Evolutionary conservation across 768 basidiomycete species (phyloP).

Genomic region (Pleurotus salmoneostramineus): DNA sequence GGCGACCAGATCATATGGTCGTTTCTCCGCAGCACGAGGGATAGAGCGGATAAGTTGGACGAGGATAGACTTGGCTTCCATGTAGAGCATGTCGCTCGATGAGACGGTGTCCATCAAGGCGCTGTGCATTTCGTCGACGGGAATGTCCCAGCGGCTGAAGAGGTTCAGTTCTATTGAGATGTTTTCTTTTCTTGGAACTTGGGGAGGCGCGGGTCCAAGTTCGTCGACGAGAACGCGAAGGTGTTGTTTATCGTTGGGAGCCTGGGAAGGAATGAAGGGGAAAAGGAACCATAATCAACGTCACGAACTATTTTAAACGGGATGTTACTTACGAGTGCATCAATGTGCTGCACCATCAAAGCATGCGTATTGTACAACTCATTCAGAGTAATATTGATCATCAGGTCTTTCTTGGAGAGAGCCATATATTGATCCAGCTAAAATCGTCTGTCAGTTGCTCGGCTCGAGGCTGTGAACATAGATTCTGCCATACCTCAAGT

Average conservation of each 20-base stretch:
- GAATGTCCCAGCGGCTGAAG: constrained; percentile 98
- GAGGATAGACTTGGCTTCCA: constrained; percentile 99
- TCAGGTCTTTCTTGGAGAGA: constrained; percentile 95
- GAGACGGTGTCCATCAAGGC: constrained; percentile 97
- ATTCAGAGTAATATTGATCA: constrained; percentile 97
- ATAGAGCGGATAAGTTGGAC: constrained; percentile 96
- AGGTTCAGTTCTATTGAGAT: constrained; percentile 86
- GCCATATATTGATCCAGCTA: constrained; percentile 99
- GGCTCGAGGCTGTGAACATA: not conserved
- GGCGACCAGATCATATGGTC: constrained; percentile 83
- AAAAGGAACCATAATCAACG: not conserved
- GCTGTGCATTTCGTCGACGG: constrained; percentile 94
- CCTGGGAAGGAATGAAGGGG: constrained; percentile 40
- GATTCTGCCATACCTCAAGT: constrained; percentile 64
- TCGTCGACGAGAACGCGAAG: constrained; percentile 95
- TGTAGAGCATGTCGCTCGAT: constrained; percentile 97
- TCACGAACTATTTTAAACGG: not conserved
- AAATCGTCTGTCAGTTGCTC: not conserved
- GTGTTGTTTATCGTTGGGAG: constrained; percentile 96
- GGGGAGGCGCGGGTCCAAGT: constrained; percentile 86
- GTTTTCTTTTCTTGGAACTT: constrained; percentile 98
- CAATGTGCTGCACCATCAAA: constrained; percentile 89
- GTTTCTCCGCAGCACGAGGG: constrained; percentile 75
- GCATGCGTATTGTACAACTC: constrained; percentile 99
- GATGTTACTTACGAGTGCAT: constrained; percentile 60